Evolutionary conservation across 768 basidiomycete species (phyloP), one percentile per base, ranked within the genome.

Genomic region (Ramaria sp.): DNA sequence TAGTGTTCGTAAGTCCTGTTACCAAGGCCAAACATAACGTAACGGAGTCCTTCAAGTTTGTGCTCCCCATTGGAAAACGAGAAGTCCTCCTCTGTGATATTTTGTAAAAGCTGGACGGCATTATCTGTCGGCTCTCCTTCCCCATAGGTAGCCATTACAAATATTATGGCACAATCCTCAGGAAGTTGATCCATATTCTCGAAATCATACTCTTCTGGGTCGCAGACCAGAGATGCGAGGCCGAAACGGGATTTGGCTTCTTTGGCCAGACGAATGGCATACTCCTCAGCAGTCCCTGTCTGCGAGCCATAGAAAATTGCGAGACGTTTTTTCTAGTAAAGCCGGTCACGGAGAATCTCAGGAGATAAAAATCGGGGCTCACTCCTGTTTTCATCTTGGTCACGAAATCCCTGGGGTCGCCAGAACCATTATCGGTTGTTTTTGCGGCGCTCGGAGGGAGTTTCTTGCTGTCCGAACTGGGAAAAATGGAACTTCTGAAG

Each of bases 71-170:
- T 83, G 70, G 80, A 83, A 71, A 96, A 98, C 66, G 86, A 86
- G 68, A 93, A 93, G 12, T 83, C 82, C 4, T 86, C 79, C 65
- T 97, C 93, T 61, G 85, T 77, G 59, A 98, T 67, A 71, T 91
- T 93, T 69, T 95, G 91, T 83, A 92, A 86, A 62, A 99, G 83
- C 62, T 87, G 83, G 13, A 96, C 89, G 5, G 95, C 92, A 68
- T 98, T 99, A 69, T 99, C 95, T 11, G 95, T 98, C 33, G 95
- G 95, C 70, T 99, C 95, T 58, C 95, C 95, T 74, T 99, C 95
- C 61, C 95, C 95, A 65, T 99, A 99, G 12, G 95, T 98, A 11
- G 95, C 95, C 83, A 98, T 80, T 64, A 94, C 91, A 68, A 99
- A 98, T 71, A 99, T 83, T 56, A 84, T 91, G 19, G 85, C 88